A percentile compares a stretch with the other conserved stretches of the same genome.
These are phyloP conservation scores for Teunomyces barrocoloradensis DNA, from an alignment of 805 yeast genomes.

Conservation along the genomic window DNA sequence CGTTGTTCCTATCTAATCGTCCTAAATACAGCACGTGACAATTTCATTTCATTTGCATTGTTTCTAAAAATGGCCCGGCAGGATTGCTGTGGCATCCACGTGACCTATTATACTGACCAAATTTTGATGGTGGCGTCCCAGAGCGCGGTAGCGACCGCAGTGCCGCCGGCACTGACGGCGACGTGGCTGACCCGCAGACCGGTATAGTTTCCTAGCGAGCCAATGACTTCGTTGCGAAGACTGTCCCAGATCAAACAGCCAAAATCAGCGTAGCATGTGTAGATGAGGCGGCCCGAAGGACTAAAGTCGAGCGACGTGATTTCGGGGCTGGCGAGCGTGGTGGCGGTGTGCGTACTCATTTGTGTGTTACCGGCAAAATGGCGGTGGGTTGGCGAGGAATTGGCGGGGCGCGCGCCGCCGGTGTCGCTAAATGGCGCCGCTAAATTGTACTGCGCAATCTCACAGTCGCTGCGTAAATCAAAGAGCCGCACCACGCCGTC, in stretches of 20 bases:
- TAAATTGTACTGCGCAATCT: slow-evolving; percentile 48
- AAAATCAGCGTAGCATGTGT: slow-evolving; percentile 71
- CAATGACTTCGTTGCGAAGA: slow-evolving; percentile 61
- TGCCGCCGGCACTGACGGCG: slow-evolving; percentile 67
- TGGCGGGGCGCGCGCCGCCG: neutral
- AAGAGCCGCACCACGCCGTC: slow-evolving; percentile 69
- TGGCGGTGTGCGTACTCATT: neutral
- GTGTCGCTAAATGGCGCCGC: slow-evolving; percentile 8
- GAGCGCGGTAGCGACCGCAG: slow-evolving; percentile 73
- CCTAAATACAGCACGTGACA: too few relatives aligned
- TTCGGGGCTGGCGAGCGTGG: slow-evolving; percentile 57
- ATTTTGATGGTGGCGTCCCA: slow-evolving; percentile 75
- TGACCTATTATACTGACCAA: slow-evolving; percentile 43
- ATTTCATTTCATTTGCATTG: too few relatives aligned
- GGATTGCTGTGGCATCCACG: too few relatives aligned
- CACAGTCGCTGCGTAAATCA: slow-evolving; percentile 78
- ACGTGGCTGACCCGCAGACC: slow-evolving; percentile 61
- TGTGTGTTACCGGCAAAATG: too few relatives aligned
- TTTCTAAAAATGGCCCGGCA: too few relatives aligned
- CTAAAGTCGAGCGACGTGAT: slow-evolving; percentile 73
- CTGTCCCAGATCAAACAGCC: slow-evolving; percentile 80
- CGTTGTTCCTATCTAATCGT: too few relatives aligned
- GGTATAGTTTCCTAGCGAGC: slow-evolving; percentile 61
- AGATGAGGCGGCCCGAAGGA: slow-evolving; percentile 68
- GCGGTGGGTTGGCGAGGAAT: too few relatives aligned